A percentile compares a stretch with the other conserved stretches of the same genome.
These are phyloP conservation scores for Alternaria dauci DNA, from an alignment of 2,329 filamentous ascomycete genomes.

Conservation along the genomic window DNA sequence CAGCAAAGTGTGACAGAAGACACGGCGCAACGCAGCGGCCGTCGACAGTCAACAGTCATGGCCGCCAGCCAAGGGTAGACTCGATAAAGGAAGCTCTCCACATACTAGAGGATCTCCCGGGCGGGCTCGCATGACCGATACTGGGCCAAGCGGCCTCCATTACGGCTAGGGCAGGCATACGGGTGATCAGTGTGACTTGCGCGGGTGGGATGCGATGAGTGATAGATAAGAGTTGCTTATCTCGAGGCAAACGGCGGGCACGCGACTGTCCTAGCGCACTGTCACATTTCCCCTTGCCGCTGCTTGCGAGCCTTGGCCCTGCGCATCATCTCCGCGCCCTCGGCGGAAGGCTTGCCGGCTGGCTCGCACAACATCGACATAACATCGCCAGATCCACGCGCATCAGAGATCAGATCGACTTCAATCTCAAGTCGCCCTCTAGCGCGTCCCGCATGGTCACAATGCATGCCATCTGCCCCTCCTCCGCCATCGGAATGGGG, in stretches of 20 bases:
- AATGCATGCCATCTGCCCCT: constrained; percentile 5
- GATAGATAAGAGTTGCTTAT: constrained; percentile 31
- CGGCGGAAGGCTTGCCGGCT: constrained; percentile 2
- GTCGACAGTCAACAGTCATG: constrained; percentile 32
- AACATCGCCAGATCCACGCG: constrained; percentile 5
- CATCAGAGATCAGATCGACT: background rate
- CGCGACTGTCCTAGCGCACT: constrained; percentile 10
- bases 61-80: constrained; percentile 7
- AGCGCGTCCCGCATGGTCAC: background rate
- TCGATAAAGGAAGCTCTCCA: constrained; percentile 19
- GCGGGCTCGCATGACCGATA: constrained; percentile 39
- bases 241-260: constrained; percentile 12
- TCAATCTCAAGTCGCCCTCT: constrained; percentile 1
- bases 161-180: constrained; percentile 28
- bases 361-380: constrained; percentile 1
- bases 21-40: constrained; percentile 8
- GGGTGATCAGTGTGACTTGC: constrained; percentile 22
- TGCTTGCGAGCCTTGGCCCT: constrained; percentile 34
- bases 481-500: constrained; percentile 32
- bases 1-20: constrained; percentile 3
- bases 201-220: constrained; percentile 24
- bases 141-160: constrained; percentile 24
- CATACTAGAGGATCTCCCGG: constrained; percentile 30
- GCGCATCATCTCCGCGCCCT: constrained; percentile 8
- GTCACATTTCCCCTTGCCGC: constrained; percentile 20